Conservation (phyloP, 2,329 filamentous ascomycete species). For the Zymoseptoria ardabiliae region DNA sequence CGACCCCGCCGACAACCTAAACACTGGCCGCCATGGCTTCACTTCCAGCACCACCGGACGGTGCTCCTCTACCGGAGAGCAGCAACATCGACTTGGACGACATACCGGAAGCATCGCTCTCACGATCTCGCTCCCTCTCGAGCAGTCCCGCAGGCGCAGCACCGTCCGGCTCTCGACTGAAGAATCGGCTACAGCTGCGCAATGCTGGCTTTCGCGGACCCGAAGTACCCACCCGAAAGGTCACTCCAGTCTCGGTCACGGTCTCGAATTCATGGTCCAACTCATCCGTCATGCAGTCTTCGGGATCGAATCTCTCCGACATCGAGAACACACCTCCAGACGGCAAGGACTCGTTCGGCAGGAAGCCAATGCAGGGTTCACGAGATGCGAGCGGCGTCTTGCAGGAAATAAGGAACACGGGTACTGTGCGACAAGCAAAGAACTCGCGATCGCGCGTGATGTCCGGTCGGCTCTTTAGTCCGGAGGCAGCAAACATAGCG, state of each 20-base stretch:
- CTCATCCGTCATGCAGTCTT: conserved; percentile 7
- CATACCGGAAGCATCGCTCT: not conserved
- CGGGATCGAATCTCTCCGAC: conserved; percentile 12
- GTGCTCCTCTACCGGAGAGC: not conserved
- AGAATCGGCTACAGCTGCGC: conserved; percentile 27
- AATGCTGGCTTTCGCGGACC: conserved; percentile 30
- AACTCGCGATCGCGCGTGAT: conserved; percentile 11
- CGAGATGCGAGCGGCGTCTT: conserved; percentile 19
- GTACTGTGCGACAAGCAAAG: conserved; percentile 13
- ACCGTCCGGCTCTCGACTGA: conserved; percentile 15
- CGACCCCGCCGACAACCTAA: not conserved
- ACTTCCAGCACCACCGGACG: not conserved
- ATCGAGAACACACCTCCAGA: conserved; percentile 19
- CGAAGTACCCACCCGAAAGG: conserved; percentile 24
- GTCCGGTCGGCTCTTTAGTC: conserved; percentile 14
- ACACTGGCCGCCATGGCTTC: not conserved
- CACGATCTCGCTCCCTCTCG: not conserved
- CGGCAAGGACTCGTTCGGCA: conserved; percentile 4
- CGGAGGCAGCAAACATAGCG: conserved; percentile 11
- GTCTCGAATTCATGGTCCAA: conserved; percentile 19
- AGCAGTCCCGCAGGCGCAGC: conserved; percentile 1
- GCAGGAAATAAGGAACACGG: conserved; percentile 25
- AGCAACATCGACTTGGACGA: not conserved
- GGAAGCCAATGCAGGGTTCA: conserved; percentile 16
- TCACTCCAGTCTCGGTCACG: conserved; percentile 22